A percentile compares a stretch with the other conserved stretches of the same genome.
Evolutionary conservation across 495 filamentous ascomycete species (phyloP).

Genomic region (Aspergillus carlsbadensis): DNA sequence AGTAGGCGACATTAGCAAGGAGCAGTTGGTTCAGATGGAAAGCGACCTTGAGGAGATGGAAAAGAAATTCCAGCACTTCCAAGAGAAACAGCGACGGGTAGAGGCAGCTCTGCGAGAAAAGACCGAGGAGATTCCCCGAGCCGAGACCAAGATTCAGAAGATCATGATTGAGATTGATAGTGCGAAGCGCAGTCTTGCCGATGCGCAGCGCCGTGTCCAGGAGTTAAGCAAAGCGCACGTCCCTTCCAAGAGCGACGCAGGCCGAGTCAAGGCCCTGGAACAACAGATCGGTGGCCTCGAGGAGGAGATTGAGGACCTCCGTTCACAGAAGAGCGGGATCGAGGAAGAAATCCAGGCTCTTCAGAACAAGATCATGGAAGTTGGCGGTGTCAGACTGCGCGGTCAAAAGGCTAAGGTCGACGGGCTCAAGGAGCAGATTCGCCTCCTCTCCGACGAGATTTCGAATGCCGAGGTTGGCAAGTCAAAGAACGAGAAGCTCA

Average conservation of each 20-base stretch:
- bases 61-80: slow-evolving; percentile 73
- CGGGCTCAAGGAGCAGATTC: slow-evolving; percentile 80
- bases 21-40: slow-evolving; percentile 85
- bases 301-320: slow-evolving; percentile 76
- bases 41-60: slow-evolving; percentile 82
- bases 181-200: slow-evolving; percentile 75
- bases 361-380: slow-evolving; percentile 97
- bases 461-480: slow-evolving; percentile 81
- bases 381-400: slow-evolving; percentile 88
- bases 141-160: slow-evolving; percentile 92
- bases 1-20: slow-evolving; percentile 76
- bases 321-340: slow-evolving; percentile 75
- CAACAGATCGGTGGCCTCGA: slow-evolving; percentile 74
- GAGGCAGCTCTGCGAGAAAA: slow-evolving; percentile 70
- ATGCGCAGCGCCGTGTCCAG: slow-evolving; percentile 77
- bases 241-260: slow-evolving; percentile 73
- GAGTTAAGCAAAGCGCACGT: slow-evolving; percentile 80
- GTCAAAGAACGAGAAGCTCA: slow-evolving; percentile 90
- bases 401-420: slow-evolving; percentile 94
- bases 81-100: slow-evolving; percentile 73
- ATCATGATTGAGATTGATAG: slow-evolving; percentile 86
- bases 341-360: slow-evolving; percentile 89
- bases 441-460: slow-evolving; percentile 73
- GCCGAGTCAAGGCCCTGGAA: slow-evolving; percentile 63
- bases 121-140: slow-evolving; percentile 76